phyloP scores from a whole-genome alignment of 257 asterid species.

The Agastache rugosa region DNA sequence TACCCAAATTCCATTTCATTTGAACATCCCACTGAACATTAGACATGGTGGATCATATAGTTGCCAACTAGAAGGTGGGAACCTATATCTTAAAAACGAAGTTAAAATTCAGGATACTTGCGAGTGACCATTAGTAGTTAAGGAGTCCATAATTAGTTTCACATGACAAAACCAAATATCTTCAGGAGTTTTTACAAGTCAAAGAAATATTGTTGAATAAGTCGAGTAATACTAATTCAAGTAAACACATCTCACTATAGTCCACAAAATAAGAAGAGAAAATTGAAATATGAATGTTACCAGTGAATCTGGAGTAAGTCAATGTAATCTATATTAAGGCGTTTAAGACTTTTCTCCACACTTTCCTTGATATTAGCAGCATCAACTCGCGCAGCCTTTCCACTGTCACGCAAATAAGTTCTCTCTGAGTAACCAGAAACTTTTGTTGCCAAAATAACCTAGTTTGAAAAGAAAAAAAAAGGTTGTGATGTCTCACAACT shows the following conservation, averaged over 20 bases:
- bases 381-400: constrained; percentile 72
- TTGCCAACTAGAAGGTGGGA: no score
- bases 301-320: constrained; percentile 97
- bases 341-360: constrained; percentile 92
- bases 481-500: constrained; percentile 5
- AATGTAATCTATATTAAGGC: constrained; percentile 88
- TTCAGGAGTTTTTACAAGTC: constrained; percentile 8
- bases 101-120: no score
- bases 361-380: constrained; percentile 93
- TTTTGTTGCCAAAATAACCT: constrained; percentile 96
- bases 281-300: constrained; percentile 45
- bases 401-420: constrained; percentile 66
- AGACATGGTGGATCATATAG: no score
- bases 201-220: constrained; percentile 18
- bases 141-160: constrained; percentile 18
- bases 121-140: neutral
- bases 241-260: neutral
- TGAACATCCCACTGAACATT: no score
- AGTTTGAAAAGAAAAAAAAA: constrained; percentile 23
- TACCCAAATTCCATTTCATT: neutral
- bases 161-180: constrained; percentile 14
- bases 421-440: constrained; percentile 85
- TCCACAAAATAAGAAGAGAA: constrained; percentile 18
- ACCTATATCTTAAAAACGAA: no score
- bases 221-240: neutral